phyloP scores from a whole-genome alignment of 257 asterid species.

The Vinca minor region DNA sequence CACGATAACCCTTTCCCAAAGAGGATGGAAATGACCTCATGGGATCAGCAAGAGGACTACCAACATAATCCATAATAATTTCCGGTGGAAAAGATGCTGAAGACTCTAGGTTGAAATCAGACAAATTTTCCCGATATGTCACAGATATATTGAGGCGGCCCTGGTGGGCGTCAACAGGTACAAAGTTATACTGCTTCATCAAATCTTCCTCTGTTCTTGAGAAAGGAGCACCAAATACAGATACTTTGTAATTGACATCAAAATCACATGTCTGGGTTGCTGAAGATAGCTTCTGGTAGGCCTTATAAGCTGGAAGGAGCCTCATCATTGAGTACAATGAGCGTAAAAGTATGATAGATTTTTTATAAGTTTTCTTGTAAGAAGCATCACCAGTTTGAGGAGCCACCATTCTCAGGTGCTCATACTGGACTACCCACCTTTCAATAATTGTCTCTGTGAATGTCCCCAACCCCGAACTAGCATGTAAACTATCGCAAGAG shows the following conservation, averaged over 20 bases:
- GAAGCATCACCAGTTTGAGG: slow-evolving; percentile 60
- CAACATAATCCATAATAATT: slow-evolving; percentile 86
- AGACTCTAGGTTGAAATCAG: slow-evolving; percentile 65
- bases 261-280: slow-evolving; percentile 57
- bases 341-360: slow-evolving; percentile 64
- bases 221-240: slow-evolving; percentile 67
- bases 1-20: slow-evolving; percentile 33
- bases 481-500: slow-evolving; percentile 22
- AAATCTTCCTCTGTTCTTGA: slow-evolving; percentile 64
- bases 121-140: slow-evolving; percentile 63
- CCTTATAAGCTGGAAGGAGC: slow-evolving; percentile 89
- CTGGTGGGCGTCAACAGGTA: slow-evolving; percentile 73
- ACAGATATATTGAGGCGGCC: slow-evolving; percentile 78
- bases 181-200: slow-evolving; percentile 63
- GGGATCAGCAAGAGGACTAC: slow-evolving; percentile 85
- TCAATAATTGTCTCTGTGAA: slow-evolving; percentile 62
- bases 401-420: slow-evolving; percentile 41
- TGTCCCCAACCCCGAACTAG: slow-evolving; percentile 33
- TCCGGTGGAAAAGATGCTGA: slow-evolving; percentile 62
- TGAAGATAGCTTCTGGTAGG: slow-evolving; percentile 60
- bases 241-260: slow-evolving; percentile 74
- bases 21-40: slow-evolving; percentile 64
- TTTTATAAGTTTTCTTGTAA: slow-evolving; percentile 77
- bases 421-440: slow-evolving; percentile 89
- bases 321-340: slow-evolving; percentile 71